Conservation (phyloP, 1,139 yeast genomes). For the Yamadazyma epiphylla region DNA sequence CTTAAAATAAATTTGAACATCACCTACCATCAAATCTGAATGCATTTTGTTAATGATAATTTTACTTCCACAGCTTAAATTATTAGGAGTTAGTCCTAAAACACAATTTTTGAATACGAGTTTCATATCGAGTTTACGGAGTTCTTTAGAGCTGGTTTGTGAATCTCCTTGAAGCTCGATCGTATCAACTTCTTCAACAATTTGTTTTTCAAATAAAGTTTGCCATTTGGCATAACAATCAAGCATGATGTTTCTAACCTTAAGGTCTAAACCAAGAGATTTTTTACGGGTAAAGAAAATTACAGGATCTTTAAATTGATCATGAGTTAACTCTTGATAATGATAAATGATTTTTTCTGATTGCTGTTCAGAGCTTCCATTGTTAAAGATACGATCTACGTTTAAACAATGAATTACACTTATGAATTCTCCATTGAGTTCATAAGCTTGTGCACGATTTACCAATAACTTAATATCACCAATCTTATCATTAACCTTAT, state of each 20-base stretch:
- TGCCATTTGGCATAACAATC: conserved; percentile 62
- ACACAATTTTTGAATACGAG: conserved; percentile 49
- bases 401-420: background rate
- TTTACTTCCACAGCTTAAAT: conserved; percentile 50
- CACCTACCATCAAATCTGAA: conserved; percentile 40
- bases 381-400: no score
- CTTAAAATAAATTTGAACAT: conserved; percentile 30
- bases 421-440: conserved; percentile 22
- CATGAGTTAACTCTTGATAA: conserved; percentile 3
- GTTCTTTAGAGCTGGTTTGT: no score
- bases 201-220: no score
- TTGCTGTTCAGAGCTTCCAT: no score
- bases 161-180: background rate
- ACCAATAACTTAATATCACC: conserved; percentile 35
- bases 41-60: conserved; percentile 51
- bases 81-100: conserved; percentile 56
- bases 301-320: conserved; percentile 6
- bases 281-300: conserved; percentile 7
- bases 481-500: conserved; percentile 21
- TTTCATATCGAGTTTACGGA: conserved; percentile 38
- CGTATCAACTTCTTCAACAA: conserved; percentile 14
- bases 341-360: conserved; percentile 9
- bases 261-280: conserved; percentile 26
- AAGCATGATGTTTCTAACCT: conserved; percentile 40
- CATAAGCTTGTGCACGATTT: conserved; percentile 22